A percentile compares a stretch with the other conserved stretches of the same genome.
phyloP scores from a whole-genome alignment of 2,329 filamentous ascomycete genomes.

The Moelleriella libera region DNA sequence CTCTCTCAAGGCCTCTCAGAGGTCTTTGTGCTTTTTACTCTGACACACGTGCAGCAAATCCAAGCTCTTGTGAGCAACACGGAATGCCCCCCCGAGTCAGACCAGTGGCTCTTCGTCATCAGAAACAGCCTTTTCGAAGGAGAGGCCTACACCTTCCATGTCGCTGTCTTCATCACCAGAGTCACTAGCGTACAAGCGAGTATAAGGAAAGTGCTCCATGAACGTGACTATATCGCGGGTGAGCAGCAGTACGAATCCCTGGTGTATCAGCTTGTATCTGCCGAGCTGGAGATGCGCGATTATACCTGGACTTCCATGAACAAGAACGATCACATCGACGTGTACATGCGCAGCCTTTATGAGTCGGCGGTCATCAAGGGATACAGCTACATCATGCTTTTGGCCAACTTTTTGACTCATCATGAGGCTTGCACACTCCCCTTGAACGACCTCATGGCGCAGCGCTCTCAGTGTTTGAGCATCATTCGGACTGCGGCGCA shows the following conservation, averaged over 20 bases:
- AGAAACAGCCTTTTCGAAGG: slow-evolving; percentile 9
- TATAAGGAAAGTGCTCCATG: slow-evolving; percentile 12
- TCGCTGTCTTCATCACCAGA: slow-evolving; percentile 14
- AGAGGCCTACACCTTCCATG: slow-evolving; percentile 14
- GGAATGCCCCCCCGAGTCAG: slow-evolving; percentile 20
- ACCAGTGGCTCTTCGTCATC: slow-evolving; percentile 19
- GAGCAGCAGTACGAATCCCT: slow-evolving; percentile 13
- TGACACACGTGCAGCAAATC: slow-evolving; percentile 16
- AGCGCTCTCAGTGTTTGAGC: slow-evolving; percentile 14
- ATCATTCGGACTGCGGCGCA: slow-evolving; percentile 13
- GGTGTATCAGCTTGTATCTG: slow-evolving; percentile 11
- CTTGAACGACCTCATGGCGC: slow-evolving; percentile 10
- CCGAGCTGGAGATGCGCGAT: slow-evolving; percentile 9
- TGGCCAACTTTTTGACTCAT: slow-evolving; percentile 21
- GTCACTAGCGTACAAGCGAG: slow-evolving; percentile 13
- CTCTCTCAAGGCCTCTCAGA: neutral
- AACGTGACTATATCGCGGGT: slow-evolving; percentile 13
- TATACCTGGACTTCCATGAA: slow-evolving; percentile 6
- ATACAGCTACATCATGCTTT: slow-evolving; percentile 16
- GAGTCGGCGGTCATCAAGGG: slow-evolving; percentile 18
- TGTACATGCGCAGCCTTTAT: slow-evolving; percentile 19
- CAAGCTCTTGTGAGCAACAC: slow-evolving; percentile 17
- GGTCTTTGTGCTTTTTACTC: neutral
- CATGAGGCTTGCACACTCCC: slow-evolving; percentile 11
- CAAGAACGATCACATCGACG: slow-evolving; percentile 7